These are phyloP conservation scores for Cryphonectria carpinicola DNA, from an alignment of 2,329 filamentous ascomycete species.

Conservation along the genomic window DNA sequence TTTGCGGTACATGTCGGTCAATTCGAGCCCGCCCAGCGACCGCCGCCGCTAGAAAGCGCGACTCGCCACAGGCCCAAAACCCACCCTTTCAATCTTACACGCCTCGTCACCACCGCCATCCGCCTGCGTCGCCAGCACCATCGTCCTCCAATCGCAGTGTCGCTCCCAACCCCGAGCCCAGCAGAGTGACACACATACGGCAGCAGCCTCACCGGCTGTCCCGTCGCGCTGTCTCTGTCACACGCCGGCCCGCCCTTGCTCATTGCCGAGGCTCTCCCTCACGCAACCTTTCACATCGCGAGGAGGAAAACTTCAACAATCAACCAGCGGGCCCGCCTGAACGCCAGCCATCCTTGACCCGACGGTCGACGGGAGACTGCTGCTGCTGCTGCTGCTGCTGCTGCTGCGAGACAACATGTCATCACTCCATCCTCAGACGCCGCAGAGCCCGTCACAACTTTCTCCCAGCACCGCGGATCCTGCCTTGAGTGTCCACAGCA, in stretches of 20 bases:
- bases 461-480: slow-evolving; percentile 59
- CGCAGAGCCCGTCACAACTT: slow-evolving; percentile 68
- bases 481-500: slow-evolving; percentile 54
- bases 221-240: slow-evolving; percentile 16
- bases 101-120: slow-evolving; percentile 14
- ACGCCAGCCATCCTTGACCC: slow-evolving; percentile 17
- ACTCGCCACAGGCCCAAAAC: slow-evolving; percentile 21
- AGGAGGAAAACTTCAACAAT: slow-evolving; percentile 2
- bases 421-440: slow-evolving; percentile 69
- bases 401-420: slow-evolving; percentile 54
- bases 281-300: background rate
- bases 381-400: background rate
- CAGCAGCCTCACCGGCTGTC: slow-evolving; percentile 18
- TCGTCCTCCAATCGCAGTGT: slow-evolving; percentile 13
- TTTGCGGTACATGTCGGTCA: slow-evolving; percentile 20
- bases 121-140: slow-evolving; percentile 12
- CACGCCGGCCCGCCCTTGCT: background rate
- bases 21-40: slow-evolving; percentile 14
- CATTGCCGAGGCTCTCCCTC: slow-evolving; percentile 13
- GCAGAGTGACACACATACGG: background rate
- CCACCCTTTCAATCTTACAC: slow-evolving; percentile 11
- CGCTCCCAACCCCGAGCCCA: background rate
- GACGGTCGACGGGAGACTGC: slow-evolving; percentile 12
- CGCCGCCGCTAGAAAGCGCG: slow-evolving; percentile 20
- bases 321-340: slow-evolving; percentile 10